Evolutionary conservation across 768 basidiomycete genomes (phyloP).

Genomic region (Leccinum sublutescens): DNA sequence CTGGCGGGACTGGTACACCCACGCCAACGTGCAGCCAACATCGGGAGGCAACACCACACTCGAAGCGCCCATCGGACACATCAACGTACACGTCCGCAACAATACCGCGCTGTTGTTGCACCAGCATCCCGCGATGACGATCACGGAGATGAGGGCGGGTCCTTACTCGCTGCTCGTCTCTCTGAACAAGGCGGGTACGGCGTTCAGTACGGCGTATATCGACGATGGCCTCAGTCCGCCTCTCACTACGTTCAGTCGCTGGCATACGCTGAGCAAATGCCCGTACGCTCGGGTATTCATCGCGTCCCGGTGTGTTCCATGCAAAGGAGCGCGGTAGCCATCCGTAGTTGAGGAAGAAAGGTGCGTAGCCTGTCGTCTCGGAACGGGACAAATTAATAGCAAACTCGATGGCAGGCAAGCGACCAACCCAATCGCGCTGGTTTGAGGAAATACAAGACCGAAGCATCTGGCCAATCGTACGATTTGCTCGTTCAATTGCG

Average conservation of each 20-base stretch:
- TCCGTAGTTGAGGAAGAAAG: no score
- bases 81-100: constrained; percentile 70
- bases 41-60: constrained; percentile 45
- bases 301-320: no score
- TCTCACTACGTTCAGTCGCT: constrained; percentile 13
- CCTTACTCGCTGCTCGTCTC: constrained; percentile 63
- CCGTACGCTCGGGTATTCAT: no score
- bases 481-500: no score
- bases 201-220: constrained; percentile 59
- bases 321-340: no score
- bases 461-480: no score
- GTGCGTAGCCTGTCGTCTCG: no score
- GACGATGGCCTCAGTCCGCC: constrained; percentile 60
- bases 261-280: no score
- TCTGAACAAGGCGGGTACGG: constrained; percentile 42
- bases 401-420: no score
- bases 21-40: constrained; percentile 47
- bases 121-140: constrained; percentile 58
- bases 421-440: no score
- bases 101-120: constrained; percentile 63
- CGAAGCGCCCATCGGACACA: constrained; percentile 64
- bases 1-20: constrained; percentile 74
- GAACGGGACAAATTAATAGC: no score
- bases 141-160: constrained; percentile 56
- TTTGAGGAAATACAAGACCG: no score